These are phyloP conservation scores for Trametes villosa DNA, from an alignment of 768 basidiomycete genomes.

Conservation along the genomic window DNA sequence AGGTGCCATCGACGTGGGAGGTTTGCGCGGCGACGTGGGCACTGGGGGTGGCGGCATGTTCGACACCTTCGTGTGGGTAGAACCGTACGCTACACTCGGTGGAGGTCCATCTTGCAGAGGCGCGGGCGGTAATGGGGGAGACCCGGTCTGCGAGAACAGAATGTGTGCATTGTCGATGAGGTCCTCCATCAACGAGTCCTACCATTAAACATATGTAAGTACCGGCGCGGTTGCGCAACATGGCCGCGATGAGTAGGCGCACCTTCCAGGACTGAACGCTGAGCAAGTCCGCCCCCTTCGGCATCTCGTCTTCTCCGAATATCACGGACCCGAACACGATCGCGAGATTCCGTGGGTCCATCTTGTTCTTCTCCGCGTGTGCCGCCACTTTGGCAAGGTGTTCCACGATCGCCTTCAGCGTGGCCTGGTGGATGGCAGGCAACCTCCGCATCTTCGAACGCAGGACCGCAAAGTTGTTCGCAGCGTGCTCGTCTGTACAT, in stretches of 20 bases:
- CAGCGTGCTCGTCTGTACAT: conserved; percentile 74
- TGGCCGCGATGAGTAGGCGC: background rate
- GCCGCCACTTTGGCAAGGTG: conserved; percentile 78
- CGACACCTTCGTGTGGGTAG: conserved; percentile 68
- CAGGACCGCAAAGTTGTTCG: conserved; percentile 73
- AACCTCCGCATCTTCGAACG: conserved; percentile 87
- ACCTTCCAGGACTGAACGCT: conserved; percentile 81
- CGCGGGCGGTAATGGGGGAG: conserved; percentile 74
- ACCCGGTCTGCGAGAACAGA: conserved; percentile 58
- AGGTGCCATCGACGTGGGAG: conserved; percentile 9
- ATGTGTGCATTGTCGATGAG: conserved; percentile 70
- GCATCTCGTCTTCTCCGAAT: conserved; percentile 91
- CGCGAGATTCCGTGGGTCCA: conserved; percentile 91
- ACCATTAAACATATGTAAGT: conserved; percentile 1
- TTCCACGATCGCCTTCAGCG: conserved; percentile 78
- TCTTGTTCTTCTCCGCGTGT: conserved; percentile 79
- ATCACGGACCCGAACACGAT: conserved; percentile 89
- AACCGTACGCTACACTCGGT: conserved; percentile 60
- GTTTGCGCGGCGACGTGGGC: conserved; percentile 26
- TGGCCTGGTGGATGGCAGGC: conserved; percentile 83
- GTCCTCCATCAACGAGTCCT: conserved; percentile 84
- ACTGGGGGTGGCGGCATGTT: conserved; percentile 46
- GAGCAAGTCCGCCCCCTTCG: conserved; percentile 72
- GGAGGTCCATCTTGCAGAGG: conserved; percentile 67
- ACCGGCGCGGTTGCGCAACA: background rate